A percentile compares a stretch with the other conserved stretches of the same genome.
phyloP scores from a whole-genome alignment of 305 asterid species.

The Nicotiana rustica region DNA sequence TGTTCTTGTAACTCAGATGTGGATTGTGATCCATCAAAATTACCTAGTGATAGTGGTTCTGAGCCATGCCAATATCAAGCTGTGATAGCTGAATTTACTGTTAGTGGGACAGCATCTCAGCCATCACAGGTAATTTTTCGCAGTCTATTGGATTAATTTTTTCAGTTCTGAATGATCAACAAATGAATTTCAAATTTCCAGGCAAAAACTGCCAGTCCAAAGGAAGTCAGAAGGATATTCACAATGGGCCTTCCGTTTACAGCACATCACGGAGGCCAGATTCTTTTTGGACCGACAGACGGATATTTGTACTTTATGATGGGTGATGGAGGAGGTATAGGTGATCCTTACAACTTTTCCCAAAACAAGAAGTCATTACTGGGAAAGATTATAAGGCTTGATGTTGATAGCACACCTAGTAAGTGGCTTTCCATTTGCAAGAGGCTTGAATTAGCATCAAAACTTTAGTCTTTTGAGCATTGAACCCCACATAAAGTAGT shows the following conservation, averaged over 20 bases:
- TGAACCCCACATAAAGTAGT: neutral
- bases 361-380: conserved; percentile 92
- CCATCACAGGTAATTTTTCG: conserved; percentile 58
- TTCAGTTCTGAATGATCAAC: neutral
- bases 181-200: conserved; percentile 35
- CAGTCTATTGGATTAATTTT: neutral
- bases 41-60: conserved; percentile 66
- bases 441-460: neutral
- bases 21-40: conserved; percentile 76
- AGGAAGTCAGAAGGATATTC: conserved; percentile 81
- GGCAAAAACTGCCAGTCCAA: conserved; percentile 73
- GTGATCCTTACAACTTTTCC: conserved; percentile 86
- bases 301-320: conserved; percentile 91
- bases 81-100: conserved; percentile 79
- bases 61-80: conserved; percentile 82
- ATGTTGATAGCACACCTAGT: conserved; percentile 78
- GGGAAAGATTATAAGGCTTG: conserved; percentile 93
- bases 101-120: conserved; percentile 58
- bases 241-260: conserved; percentile 94
- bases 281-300: conserved; percentile 86
- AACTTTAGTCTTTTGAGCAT: neutral
- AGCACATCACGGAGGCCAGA: conserved; percentile 85
- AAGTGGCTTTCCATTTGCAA: conserved; percentile 41
- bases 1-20: conserved; percentile 95
- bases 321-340: conserved; percentile 90